Evolutionary conservation across 2,329 filamentous ascomycete species (phyloP), one percentile per base, ranked within the genome.

Genomic region (Bipolaris zeicola): DNA sequence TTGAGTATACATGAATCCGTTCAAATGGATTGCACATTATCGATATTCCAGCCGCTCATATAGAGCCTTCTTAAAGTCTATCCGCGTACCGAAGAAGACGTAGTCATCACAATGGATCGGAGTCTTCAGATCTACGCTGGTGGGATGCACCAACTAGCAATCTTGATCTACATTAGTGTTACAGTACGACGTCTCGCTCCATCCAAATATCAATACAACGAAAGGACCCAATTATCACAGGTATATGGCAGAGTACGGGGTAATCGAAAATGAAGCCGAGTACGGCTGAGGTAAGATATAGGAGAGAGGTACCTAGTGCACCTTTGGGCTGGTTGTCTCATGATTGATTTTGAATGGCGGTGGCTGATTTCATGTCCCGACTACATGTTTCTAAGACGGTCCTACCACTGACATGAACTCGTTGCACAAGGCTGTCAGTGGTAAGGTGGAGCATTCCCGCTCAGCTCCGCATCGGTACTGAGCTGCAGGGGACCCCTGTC

Each of bases 101-200:
- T 89, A 89, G 39, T 75, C 67, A 59, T 70, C 64, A 28, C 69
- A 69, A 48, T 68, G 61, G 4, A 71, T 65, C 3, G 86, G 86
- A 42, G 89, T 84, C 5, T 85, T 88, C 47, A 88, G 53, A 22
- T 87, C 83, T 16, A 86, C 84, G 28, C 85, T 75, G 31, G 89
- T 81, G 55, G 89, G 62, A 62, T 79, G 76, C 69, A 89, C 82
- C 59, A 89, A 69, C 73, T 87, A 75, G 26, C 89, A 62, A 0
- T 86, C 86, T 70, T 88, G 84, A 66, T 81, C 78, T 20, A 82
- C 86, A 69, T 89, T 86, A 86, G 89, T 89, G 7, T 11, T 11
- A 6, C 42, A 33, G 26, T 10, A 45, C 6, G 2, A 28, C 1
- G 4, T 33, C n/a, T 20, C 28, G 3, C 16, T 33, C n/a, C 2